Evolutionary conservation across 768 basidiomycete species (phyloP).

Genomic region (Mycena vulgaris): DNA sequence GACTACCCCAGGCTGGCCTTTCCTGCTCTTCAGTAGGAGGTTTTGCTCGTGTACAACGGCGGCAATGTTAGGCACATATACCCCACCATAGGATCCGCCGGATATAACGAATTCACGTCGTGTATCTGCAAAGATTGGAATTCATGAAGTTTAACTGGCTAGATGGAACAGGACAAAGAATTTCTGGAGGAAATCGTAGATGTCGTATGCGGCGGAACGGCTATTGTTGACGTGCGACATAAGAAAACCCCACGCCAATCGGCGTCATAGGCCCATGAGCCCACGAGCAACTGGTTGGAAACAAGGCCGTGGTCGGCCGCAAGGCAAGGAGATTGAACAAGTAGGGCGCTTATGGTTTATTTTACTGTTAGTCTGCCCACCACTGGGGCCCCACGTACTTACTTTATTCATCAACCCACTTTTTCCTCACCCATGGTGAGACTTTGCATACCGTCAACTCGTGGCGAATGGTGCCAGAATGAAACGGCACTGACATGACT

Average conservation of each 20-base stretch:
- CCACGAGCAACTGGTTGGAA: neutral
- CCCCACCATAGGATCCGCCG: neutral
- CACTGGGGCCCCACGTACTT: neutral
- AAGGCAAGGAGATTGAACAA: neutral
- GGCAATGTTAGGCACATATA: constrained; percentile 1
- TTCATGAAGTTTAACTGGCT: neutral
- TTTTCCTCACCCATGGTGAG: constrained; percentile 52
- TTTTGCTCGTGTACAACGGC: constrained; percentile 42
- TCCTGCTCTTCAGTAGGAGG: constrained; percentile 35
- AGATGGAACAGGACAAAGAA: constrained; percentile 39
- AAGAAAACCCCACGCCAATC: constrained; percentile 49
- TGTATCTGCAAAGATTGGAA: neutral
- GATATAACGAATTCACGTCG: neutral
- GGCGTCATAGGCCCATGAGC: constrained; percentile 29
- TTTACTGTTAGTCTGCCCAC: too few species aligned
- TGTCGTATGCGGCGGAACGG: constrained; percentile 45
- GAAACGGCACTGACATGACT: too few species aligned
- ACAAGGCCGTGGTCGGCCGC: neutral
- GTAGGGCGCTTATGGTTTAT: too few species aligned
- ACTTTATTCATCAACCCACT: constrained; percentile 40
- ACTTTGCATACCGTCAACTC: constrained; percentile 30
- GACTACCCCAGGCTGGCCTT: constrained; percentile 10
- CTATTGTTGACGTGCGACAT: constrained; percentile 46
- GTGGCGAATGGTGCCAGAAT: too few species aligned
- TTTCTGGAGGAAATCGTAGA: constrained; percentile 52